A percentile compares a stretch with the other conserved stretches of the same genome.
These are phyloP conservation scores for Sporobolomyces pararoseus DNA, from an alignment of 768 basidiomycete species.

Conservation along the genomic window DNA sequence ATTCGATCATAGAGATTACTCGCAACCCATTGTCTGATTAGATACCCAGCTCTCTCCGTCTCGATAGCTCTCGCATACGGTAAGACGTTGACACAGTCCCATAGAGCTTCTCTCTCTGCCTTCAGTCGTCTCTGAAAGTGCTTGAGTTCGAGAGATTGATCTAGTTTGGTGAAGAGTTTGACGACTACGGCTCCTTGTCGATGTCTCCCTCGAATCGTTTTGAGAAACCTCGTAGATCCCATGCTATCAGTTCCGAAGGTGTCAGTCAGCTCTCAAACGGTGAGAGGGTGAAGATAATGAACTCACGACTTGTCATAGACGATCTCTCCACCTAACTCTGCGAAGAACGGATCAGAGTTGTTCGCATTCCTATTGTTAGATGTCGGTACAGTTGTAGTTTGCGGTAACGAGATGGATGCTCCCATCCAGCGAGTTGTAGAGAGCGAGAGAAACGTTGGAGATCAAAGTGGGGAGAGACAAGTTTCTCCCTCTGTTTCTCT, in stretches of 20 bases:
- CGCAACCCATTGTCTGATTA: constrained; percentile 89
- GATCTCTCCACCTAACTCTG: constrained; percentile 79
- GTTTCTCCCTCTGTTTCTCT: neutral
- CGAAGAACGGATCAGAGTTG: constrained; percentile 50
- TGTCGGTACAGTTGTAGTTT: neutral
- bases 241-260: constrained; percentile 53
- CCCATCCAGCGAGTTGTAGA: constrained; percentile 4
- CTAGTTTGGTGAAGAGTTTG: constrained; percentile 94
- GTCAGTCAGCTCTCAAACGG: neutral
- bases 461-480: neutral
- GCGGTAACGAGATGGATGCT: constrained; percentile 12
- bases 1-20: constrained; percentile 95
- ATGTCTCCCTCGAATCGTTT: constrained; percentile 85
- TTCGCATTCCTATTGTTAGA: neutral
- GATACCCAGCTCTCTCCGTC: constrained; percentile 92
- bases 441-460: neutral
- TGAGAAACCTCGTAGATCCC: constrained; percentile 68
- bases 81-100: constrained; percentile 82
- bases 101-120: constrained; percentile 74
- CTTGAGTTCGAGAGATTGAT: constrained; percentile 72
- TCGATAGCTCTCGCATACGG: constrained; percentile 85
- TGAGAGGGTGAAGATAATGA: no score
- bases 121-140: constrained; percentile 74
- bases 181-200: constrained; percentile 73
- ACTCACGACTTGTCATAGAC: constrained; percentile 85